Evolutionary conservation across 805 yeast species (phyloP).

Genomic region (Metschnikowia orientalis): DNA sequence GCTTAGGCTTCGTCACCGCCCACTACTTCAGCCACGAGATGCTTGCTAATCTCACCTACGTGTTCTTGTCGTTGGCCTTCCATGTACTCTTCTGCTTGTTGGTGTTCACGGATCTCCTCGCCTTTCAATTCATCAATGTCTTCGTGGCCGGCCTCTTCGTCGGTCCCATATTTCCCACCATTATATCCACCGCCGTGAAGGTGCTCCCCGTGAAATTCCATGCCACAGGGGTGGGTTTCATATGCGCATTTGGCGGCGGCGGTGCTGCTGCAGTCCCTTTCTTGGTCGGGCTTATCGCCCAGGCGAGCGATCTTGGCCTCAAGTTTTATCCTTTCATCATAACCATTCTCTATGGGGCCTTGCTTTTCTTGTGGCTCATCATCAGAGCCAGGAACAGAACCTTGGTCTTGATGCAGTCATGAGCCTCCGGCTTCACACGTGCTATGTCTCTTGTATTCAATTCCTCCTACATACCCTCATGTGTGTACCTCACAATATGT

Average conservation of each 20-base stretch:
- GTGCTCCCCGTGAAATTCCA: constrained; percentile 58
- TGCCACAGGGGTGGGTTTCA: constrained; percentile 65
- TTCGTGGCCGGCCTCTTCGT: constrained; percentile 45
- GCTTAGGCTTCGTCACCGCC: constrained; percentile 52
- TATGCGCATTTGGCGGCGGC: constrained; percentile 76
- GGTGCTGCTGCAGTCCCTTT: constrained; percentile 79
- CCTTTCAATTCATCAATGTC: constrained; percentile 31
- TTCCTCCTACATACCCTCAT: too few species aligned
- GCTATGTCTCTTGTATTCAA: too few species aligned
- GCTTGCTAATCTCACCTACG: constrained; percentile 40
- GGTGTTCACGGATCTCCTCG: constrained; percentile 26
- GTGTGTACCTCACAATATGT: too few species aligned
- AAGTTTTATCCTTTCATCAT: constrained; percentile 30
- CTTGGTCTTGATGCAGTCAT: too few species aligned
- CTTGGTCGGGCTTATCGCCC: constrained; percentile 49
- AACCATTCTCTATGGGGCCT: constrained; percentile 21
- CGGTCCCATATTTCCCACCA: constrained; percentile 62
- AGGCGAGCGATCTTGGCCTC: constrained; percentile 31
- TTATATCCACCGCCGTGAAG: constrained; percentile 59
- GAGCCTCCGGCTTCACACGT: too few species aligned
- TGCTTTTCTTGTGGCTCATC: constrained; percentile 27
- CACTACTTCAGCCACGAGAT: constrained; percentile 45
- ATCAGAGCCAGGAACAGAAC: too few species aligned
- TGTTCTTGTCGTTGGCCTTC: constrained; percentile 28
- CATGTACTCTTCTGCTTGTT: constrained; percentile 25